Evolutionary conservation across 768 basidiomycete genomes (phyloP).

Genomic region (Tephrocybe sp.): DNA sequence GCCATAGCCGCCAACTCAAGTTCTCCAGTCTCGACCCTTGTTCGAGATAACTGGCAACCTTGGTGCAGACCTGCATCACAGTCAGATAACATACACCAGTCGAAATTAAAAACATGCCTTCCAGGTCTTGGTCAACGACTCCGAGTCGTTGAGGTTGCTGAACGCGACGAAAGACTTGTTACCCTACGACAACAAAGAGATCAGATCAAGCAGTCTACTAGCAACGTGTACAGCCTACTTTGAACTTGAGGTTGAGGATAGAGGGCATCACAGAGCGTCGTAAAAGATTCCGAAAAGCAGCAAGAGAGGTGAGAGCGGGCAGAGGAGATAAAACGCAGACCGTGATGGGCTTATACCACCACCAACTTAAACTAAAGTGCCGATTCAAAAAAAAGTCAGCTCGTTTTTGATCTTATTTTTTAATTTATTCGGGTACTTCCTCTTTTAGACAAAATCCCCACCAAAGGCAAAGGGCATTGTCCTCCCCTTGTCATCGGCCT

Average conservation of each 20-base stretch:
- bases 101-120: slow-evolving; percentile 49
- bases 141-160: slow-evolving; percentile 81
- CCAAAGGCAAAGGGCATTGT: no score
- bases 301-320: slow-evolving; percentile 13
- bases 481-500: no score
- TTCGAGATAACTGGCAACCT: slow-evolving; percentile 88
- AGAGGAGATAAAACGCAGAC: slow-evolving; percentile 5
- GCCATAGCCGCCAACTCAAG: slow-evolving; percentile 90
- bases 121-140: slow-evolving; percentile 88
- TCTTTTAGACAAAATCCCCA: neutral
- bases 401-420: no score
- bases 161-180: slow-evolving; percentile 96
- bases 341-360: slow-evolving; percentile 12
- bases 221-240: slow-evolving; percentile 39
- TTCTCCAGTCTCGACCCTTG: slow-evolving; percentile 91
- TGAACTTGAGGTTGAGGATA: slow-evolving; percentile 86
- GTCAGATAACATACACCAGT: slow-evolving; percentile 3
- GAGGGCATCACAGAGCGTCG: slow-evolving; percentile 55
- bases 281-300: slow-evolving; percentile 12
- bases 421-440: slow-evolving; percentile 5
- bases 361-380: slow-evolving; percentile 15
- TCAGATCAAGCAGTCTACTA: neutral
- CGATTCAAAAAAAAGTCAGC: slow-evolving; percentile 18
- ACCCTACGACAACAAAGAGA: slow-evolving; percentile 47
- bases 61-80: slow-evolving; percentile 72